These are phyloP conservation scores for Apophysomyces ossiformis DNA, from an alignment of 371 early-diverging fungal genomes.

Conservation along the genomic window DNA sequence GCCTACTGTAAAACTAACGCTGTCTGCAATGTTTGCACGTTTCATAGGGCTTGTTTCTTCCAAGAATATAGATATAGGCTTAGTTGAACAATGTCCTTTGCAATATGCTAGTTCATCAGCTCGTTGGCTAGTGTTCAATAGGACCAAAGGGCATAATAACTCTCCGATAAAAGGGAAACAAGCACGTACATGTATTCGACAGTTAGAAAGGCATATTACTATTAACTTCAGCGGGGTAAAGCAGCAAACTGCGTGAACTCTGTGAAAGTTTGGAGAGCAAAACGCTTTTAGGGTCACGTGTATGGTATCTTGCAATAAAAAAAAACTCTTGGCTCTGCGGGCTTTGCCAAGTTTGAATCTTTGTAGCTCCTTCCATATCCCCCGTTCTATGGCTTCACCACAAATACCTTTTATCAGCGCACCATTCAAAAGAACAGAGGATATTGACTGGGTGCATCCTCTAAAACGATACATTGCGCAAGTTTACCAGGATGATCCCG, in stretches of 20 bases:
- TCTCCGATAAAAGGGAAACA: not conserved
- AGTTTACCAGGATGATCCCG: conserved; percentile 92
- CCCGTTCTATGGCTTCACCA: conserved; percentile 44
- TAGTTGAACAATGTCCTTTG: not conserved
- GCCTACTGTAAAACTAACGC: not conserved
- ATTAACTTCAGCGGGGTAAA: too few relatives aligned
- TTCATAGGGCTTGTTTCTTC: not conserved
- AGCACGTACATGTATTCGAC: too few relatives aligned
- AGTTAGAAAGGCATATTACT: too few relatives aligned
- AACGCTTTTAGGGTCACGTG: not conserved
- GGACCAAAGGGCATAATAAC: not conserved
- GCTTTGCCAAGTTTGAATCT: conserved; percentile 2
- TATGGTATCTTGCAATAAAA: not conserved
- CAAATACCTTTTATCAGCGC: conserved; percentile 60
- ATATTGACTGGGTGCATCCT: conserved; percentile 87
- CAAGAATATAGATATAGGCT: not conserved
- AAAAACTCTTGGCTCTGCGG: conserved; percentile 4
- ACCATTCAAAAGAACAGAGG: conserved; percentile 86
- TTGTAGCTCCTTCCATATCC: not conserved
- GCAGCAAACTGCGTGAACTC: too few relatives aligned
- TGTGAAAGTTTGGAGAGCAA: not conserved
- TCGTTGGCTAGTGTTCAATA: not conserved
- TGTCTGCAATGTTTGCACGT: not conserved
- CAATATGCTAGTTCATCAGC: not conserved
- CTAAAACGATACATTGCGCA: conserved; percentile 82